A percentile compares a stretch with the other conserved stretches of the same genome.
Conservation (phyloP, 2,329 filamentous ascomycete species). For the Diaporthe sp. region DNA sequence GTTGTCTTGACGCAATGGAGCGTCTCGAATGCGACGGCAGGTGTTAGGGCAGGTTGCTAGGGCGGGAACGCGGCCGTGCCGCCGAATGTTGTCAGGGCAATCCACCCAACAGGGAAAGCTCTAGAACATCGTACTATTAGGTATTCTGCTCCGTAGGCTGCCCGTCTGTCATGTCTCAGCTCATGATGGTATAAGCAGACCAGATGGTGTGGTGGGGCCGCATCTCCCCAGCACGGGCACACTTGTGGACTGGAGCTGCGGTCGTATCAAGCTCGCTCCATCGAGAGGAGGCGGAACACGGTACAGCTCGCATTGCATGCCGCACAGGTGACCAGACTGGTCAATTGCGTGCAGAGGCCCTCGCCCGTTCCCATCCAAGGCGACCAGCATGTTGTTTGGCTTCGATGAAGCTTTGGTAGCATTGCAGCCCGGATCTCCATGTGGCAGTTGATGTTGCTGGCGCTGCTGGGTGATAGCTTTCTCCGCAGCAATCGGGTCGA, state of each 20-base stretch:
- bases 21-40: conserved; percentile 26
- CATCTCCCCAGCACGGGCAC: neutral
- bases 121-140: neutral
- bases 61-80: conserved; percentile 3
- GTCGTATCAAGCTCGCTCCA: neutral
- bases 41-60: conserved; percentile 6
- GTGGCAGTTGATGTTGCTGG: neutral
- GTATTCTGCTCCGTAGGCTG: neutral
- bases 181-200: conserved; percentile 28
- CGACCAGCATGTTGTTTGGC: neutral
- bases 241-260: neutral
- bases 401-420: conserved; percentile 5
- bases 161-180: conserved; percentile 12
- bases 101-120: conserved; percentile 23
- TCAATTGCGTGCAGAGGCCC: neutral
- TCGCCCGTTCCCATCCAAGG: neutral
- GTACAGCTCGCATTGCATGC: neutral
- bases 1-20: conserved; percentile 33
- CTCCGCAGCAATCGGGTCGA: neutral
- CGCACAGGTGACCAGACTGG: neutral
- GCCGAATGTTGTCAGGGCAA: conserved; percentile 26
- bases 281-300: neutral
- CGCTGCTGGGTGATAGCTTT: conserved; percentile 5
- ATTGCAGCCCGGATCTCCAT: neutral
- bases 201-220: conserved; percentile 13